Evolutionary conservation across 2,329 filamentous ascomycete species (phyloP).

Genomic region (Fonsecaea monophora): DNA sequence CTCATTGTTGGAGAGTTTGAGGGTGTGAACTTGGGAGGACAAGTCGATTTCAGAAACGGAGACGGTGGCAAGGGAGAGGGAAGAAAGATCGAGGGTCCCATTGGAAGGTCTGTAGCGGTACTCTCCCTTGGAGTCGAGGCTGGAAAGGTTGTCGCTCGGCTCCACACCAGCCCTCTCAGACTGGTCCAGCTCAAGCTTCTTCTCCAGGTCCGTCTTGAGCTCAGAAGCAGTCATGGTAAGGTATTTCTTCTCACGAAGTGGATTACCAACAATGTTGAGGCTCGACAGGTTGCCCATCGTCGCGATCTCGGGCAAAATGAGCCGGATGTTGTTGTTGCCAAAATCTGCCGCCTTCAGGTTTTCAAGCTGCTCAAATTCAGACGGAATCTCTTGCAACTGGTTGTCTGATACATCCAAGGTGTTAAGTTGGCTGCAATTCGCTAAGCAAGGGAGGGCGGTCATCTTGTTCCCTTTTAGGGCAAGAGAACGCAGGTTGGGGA

Average conservation of each 20-base stretch:
- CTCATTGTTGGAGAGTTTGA: slow-evolving; percentile 74
- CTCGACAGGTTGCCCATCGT: slow-evolving; percentile 78
- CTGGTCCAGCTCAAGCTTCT: slow-evolving; percentile 20
- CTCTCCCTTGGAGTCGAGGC: neutral
- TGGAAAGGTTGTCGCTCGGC: neutral
- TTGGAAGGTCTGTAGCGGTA: slow-evolving; percentile 28
- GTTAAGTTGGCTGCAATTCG: slow-evolving; percentile 69
- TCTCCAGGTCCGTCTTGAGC: slow-evolving; percentile 31
- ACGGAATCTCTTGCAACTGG: slow-evolving; percentile 74
- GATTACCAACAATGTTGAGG: slow-evolving; percentile 85
- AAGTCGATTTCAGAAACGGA: slow-evolving; percentile 63
- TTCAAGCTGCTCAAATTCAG: slow-evolving; percentile 72
- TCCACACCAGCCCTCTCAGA: neutral
- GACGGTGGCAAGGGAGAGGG: slow-evolving; percentile 51
- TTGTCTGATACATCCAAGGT: slow-evolving; percentile 84
- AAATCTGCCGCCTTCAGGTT: slow-evolving; percentile 80
- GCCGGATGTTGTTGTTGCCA: slow-evolving; percentile 80
- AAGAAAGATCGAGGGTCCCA: slow-evolving; percentile 70
- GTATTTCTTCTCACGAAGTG: slow-evolving; percentile 85
- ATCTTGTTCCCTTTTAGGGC: slow-evolving; percentile 83
- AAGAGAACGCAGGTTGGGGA: slow-evolving; percentile 76
- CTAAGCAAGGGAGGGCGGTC: slow-evolving; percentile 72
- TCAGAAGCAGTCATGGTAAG: slow-evolving; percentile 70
- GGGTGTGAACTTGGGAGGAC: slow-evolving; percentile 54
- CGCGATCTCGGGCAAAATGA: slow-evolving; percentile 76